Evolutionary conservation across 257 asterid genomes (phyloP), one percentile per base, ranked within the genome.

Genomic region (Penstemon davidsonii): DNA sequence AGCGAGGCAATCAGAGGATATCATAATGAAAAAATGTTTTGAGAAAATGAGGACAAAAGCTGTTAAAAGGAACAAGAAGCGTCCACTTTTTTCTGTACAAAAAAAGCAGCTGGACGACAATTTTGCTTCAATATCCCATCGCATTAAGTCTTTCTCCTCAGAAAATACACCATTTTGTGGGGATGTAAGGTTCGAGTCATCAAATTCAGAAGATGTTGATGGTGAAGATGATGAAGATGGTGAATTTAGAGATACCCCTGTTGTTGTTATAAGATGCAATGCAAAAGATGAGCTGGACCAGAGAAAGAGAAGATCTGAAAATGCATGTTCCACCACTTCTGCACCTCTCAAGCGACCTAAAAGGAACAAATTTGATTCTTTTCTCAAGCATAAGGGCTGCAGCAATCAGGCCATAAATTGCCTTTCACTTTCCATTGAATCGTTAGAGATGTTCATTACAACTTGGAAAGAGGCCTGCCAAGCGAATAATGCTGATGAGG

Each of bases 391-490:
- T 59, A 63, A 57, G 73, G 59, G 73, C 67, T 66, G 67, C 41
- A 64, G 55, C 33, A 45, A 60, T 60, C 71, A 55, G 61, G 66
- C 57, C 70, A 67, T 67, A 59, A 75, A 63, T 72, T 78, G 58
- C 57, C 55, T 55, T 77, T 67, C 82, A 44, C 62, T 74, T 80
- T 62, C 83, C 52, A 70, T 62, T 58, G 95, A 87, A 70, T 83
- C 92, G 11, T 66, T 88, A 60, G 77, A 52, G 81, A 77, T 73
- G 71, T 93, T 93, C 61, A 33, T 87, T 56, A 61, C 88, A 71
- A 88, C 95, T 56, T 93, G 97, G 97, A 87, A 81, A 79, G 97
- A 84, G 68, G 86, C 89, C 53, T 93, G 99, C 80, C 81, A 60
- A n/a, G 73, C 59, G 62, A 73, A 80, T 72, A 68, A 41, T 47